Evolutionary conservation across 257 asterid species (phyloP).

Genomic region (Salvia splendens): DNA sequence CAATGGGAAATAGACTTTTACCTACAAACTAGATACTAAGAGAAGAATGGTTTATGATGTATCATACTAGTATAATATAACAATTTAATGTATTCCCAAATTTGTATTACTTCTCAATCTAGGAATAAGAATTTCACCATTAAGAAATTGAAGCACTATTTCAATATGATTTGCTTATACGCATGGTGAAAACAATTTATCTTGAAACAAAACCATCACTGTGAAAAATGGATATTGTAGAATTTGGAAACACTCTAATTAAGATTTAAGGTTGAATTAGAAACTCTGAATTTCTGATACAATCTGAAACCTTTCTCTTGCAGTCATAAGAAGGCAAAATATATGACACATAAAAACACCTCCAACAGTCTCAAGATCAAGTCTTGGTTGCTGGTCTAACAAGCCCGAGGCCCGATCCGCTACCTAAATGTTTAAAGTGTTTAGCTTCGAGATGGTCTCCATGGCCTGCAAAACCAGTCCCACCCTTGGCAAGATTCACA

Average conservation of each 20-base stretch:
- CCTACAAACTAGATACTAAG: background rate
- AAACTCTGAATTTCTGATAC: background rate
- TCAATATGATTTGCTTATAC: too few relatives aligned
- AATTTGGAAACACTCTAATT: too few relatives aligned
- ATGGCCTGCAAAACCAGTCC: constrained; percentile 93
- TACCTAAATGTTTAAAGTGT: constrained; percentile 90
- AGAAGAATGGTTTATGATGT: background rate
- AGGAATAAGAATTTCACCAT: too few relatives aligned
- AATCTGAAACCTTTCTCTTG: background rate
- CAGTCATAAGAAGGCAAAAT: background rate
- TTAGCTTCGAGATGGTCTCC: constrained; percentile 87
- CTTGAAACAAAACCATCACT: too few relatives aligned
- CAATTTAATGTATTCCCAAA: background rate
- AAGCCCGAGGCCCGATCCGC: constrained; percentile 91
- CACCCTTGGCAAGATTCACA: constrained; percentile 77
- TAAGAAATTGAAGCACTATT: too few relatives aligned
- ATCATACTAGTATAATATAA: background rate
- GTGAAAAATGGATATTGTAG: too few relatives aligned
- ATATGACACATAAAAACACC: too few relatives aligned
- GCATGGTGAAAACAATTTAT: too few relatives aligned
- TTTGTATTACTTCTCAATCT: too few relatives aligned
- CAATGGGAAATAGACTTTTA: background rate
- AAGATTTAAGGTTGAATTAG: background rate
- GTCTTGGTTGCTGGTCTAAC: constrained; percentile 88
- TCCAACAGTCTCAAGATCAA: constrained; percentile 33